phyloP scores from a whole-genome alignment of 305 asterid genomes.

The Fraxinus floribunda region DNA sequence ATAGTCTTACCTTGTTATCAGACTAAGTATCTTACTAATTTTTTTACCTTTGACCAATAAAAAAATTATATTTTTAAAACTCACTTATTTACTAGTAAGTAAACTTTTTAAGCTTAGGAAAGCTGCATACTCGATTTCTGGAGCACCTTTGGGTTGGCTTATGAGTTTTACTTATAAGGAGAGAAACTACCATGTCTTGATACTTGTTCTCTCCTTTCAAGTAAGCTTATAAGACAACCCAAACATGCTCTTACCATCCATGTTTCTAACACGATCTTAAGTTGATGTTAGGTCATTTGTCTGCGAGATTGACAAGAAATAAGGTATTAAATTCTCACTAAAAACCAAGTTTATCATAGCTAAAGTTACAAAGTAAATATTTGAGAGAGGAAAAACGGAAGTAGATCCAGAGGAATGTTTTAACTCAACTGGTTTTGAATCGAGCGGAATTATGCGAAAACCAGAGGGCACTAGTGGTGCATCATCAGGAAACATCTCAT shows the following conservation, averaged over 20 bases:
- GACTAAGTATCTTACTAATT: not conserved
- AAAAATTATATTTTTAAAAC: not conserved
- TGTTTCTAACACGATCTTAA: not conserved
- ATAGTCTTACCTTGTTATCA: not conserved
- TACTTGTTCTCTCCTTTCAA: not conserved
- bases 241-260: not conserved
- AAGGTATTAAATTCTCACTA: not conserved
- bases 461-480: conserved; percentile 87
- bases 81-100: not conserved
- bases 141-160: not conserved
- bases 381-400: not conserved
- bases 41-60: not conserved
- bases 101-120: not conserved
- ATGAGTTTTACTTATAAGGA: not conserved
- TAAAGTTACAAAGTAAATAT: not conserved
- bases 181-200: not conserved
- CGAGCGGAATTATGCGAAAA: conserved; percentile 79
- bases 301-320: not conserved
- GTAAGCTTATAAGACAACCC: not conserved
- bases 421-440: conserved; percentile 76
- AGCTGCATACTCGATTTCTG: not conserved
- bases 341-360: not conserved
- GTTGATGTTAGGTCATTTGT: not conserved
- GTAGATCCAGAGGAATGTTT: not conserved
- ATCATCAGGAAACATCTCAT: conserved; percentile 90